Evolutionary conservation across 139 green algal species (phyloP).

Genomic region (Closterium sp.): DNA sequence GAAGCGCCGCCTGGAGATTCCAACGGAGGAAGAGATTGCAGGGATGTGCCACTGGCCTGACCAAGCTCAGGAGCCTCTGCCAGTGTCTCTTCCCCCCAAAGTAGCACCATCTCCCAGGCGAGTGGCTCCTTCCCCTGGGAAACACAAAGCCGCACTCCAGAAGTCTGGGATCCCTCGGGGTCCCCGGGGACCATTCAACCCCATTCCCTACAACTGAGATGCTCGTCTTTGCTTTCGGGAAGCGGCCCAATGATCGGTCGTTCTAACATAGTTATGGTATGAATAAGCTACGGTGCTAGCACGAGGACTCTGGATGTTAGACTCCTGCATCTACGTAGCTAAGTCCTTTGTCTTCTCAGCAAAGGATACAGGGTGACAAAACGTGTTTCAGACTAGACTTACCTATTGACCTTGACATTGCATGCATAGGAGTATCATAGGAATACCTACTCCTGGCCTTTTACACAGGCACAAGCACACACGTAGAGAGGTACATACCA

Average conservation of each 20-base stretch:
- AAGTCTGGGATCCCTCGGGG: not conserved
- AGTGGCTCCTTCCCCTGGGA: not conserved
- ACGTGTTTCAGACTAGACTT: too few relatives aligned
- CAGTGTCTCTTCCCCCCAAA: not conserved
- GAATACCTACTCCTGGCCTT: too few relatives aligned
- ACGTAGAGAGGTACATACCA: too few relatives aligned
- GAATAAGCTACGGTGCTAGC: too few relatives aligned
- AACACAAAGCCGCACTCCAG: not conserved
- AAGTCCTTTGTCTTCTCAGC: not conserved
- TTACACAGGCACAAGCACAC: too few relatives aligned
- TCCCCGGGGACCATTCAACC: not conserved
- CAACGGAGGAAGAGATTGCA: not conserved
- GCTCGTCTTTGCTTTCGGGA: too few relatives aligned
- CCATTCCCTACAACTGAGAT: not conserved
- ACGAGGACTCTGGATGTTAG: not conserved
- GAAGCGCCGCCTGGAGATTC: not conserved
- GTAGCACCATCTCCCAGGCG: not conserved
- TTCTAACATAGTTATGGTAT: too few relatives aligned
- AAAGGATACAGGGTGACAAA: not conserved
- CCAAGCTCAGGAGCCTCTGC: not conserved
- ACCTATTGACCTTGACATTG: too few relatives aligned
- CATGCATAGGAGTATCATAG: too few relatives aligned
- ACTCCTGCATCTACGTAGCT: not conserved
- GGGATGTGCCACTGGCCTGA: not conserved
- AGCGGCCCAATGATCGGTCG: too few relatives aligned